Percentiles rank a stretch among this genome's conserved stretches.
Conservation (phyloP, 208 protist genomes). For the Lotmaria passim region DNA sequence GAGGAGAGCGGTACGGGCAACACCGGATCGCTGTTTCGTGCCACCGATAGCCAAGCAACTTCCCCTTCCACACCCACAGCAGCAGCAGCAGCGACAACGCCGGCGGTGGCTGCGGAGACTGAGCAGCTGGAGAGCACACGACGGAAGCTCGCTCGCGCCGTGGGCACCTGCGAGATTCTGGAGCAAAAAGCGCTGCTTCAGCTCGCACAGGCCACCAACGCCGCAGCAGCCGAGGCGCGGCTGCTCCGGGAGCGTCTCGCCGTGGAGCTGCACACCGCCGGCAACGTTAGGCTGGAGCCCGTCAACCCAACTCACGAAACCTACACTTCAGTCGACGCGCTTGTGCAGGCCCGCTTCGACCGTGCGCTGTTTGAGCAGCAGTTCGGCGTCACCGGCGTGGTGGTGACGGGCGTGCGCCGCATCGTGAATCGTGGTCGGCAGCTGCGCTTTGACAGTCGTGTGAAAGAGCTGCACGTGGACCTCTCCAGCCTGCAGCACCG, state of each 20-base stretch:
- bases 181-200: constrained; percentile 47
- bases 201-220: constrained; percentile 40
- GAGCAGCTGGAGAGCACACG: constrained; percentile 31
- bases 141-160: constrained; percentile 48
- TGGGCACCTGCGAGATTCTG: constrained; percentile 72
- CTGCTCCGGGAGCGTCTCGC: constrained; percentile 67
- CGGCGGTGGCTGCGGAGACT: background rate
- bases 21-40: constrained; percentile 12
- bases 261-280: constrained; percentile 89
- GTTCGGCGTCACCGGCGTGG: constrained; percentile 66
- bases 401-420: constrained; percentile 76
- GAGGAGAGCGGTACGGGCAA: background rate
- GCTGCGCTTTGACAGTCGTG: constrained; percentile 81
- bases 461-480: constrained; percentile 78
- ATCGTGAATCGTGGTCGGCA: constrained; percentile 83
- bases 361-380: constrained; percentile 41
- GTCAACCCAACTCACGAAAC: constrained; percentile 53
- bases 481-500: constrained; percentile 67
- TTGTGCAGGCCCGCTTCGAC: constrained; percentile 77
- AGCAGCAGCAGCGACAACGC: background rate
- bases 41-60: background rate
- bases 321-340: constrained; percentile 66
- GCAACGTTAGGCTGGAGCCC: constrained; percentile 91
- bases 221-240: constrained; percentile 24
- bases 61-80: background rate